Percentiles rank a stretch among this genome's conserved stretches.
Conservation (phyloP, 768 basidiomycete species). For the Cystobasidium tubakii region DNA sequence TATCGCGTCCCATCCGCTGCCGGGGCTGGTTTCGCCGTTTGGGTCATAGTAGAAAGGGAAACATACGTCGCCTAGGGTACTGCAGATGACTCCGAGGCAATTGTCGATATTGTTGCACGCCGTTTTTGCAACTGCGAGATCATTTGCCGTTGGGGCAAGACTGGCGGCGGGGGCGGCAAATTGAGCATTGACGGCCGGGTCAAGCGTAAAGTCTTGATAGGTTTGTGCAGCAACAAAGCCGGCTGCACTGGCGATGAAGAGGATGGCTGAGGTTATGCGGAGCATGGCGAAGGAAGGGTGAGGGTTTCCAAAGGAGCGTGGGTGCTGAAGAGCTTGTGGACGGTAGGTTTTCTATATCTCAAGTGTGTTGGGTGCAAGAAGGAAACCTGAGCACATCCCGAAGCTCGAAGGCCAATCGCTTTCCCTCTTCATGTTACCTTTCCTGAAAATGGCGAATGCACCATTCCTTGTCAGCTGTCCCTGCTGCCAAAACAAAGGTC, state of each 20-base stretch:
- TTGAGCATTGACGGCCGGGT: not conserved
- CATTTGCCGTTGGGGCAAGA: not conserved
- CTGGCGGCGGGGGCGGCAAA: not conserved
- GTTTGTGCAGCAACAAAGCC: not conserved
- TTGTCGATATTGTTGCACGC: not conserved
- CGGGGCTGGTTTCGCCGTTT: not conserved
- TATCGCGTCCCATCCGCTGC: not conserved
- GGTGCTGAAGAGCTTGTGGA: conserved; percentile 3
- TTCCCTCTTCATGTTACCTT: too few relatives aligned
- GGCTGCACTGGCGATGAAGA: not conserved
- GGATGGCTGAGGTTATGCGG: not conserved
- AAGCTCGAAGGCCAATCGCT: not conserved
- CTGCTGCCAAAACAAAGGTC: too few relatives aligned
- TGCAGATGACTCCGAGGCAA: not conserved
- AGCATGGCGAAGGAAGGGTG: not conserved
- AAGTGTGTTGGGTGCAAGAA: not conserved
- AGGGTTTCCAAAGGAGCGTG: not conserved
- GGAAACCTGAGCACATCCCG: not conserved
- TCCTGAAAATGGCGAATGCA: too few relatives aligned
- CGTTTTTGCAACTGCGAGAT: not conserved
- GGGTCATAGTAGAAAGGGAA: too few relatives aligned
- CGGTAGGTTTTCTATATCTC: not conserved
- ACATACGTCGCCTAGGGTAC: not conserved
- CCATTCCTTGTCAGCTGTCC: too few relatives aligned
- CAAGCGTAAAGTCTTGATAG: not conserved